Conservation (phyloP, 495 filamentous ascomycete species). For the Alectoria sarmentosa region DNA sequence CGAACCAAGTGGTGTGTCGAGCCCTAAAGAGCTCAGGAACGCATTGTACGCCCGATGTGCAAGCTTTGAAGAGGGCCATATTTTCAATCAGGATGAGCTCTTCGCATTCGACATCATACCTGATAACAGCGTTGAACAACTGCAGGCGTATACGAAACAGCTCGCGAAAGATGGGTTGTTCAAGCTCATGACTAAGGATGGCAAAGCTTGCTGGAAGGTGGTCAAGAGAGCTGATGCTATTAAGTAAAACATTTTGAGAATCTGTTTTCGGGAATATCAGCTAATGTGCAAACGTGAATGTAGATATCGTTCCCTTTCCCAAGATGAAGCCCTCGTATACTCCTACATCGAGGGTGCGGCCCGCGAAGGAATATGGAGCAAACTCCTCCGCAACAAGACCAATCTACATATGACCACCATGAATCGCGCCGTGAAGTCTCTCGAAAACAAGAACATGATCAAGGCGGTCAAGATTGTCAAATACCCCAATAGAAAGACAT, state of each 20-base stretch:
- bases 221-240: slow-evolving; percentile 62
- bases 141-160: slow-evolving; percentile 53
- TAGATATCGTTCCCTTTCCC: slow-evolving; percentile 57
- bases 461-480: slow-evolving; percentile 61
- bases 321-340: slow-evolving; percentile 76
- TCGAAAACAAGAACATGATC: slow-evolving; percentile 82
- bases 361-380: slow-evolving; percentile 80
- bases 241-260: slow-evolving; percentile 44
- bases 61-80: slow-evolving; percentile 37
- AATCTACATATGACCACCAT: slow-evolving; percentile 74
- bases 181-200: slow-evolving; percentile 48
- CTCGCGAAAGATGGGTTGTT: slow-evolving; percentile 63
- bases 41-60: slow-evolving; percentile 25
- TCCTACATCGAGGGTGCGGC: slow-evolving; percentile 74
- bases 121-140: slow-evolving; percentile 47
- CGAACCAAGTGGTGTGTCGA: slow-evolving; percentile 18
- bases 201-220: slow-evolving; percentile 56
- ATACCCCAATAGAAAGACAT: slow-evolving; percentile 54
- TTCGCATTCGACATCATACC: slow-evolving; percentile 55
- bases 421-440: slow-evolving; percentile 64
- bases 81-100: slow-evolving; percentile 63
- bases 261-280: slow-evolving; percentile 5
- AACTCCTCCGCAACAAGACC: slow-evolving; percentile 63
- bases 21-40: slow-evolving; percentile 24
- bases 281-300: slow-evolving; percentile 14